Evolutionary conservation across 2,329 filamentous ascomycete genomes (phyloP).

Genomic region (Juglanconis juglandina): DNA sequence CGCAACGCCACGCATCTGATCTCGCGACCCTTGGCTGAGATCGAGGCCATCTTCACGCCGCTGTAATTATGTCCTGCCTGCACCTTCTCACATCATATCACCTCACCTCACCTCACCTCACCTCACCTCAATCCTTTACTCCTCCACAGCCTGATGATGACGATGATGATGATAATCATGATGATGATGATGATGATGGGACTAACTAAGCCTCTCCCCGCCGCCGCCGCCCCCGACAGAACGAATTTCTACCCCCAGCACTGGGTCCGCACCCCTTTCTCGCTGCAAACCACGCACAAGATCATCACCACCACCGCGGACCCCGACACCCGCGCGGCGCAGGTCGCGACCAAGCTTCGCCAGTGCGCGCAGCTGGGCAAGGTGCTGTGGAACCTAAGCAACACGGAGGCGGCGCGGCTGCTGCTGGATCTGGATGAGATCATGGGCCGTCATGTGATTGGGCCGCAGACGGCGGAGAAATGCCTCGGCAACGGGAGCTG

Average conservation of each 20-base stretch:
- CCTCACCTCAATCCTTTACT: too few relatives aligned
- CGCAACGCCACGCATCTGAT: background rate
- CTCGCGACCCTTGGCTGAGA: background rate
- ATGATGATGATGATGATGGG: background rate
- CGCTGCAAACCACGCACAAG: background rate
- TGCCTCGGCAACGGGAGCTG: background rate
- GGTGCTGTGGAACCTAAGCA: background rate
- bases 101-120: too few relatives aligned
- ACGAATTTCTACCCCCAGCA: background rate
- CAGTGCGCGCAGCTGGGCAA: background rate
- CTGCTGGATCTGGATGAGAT: background rate
- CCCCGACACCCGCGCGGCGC: background rate
- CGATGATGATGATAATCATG: too few relatives aligned
- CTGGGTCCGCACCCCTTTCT: background rate
- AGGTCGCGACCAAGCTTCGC: background rate
- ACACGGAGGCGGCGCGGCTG: background rate
- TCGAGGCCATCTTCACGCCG: background rate
- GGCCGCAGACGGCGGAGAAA: background rate
- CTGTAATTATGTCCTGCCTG: background rate
- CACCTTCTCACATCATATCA: too few relatives aligned
- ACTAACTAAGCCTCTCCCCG: background rate
- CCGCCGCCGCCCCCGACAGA: background rate
- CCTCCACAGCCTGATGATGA: too few relatives aligned
- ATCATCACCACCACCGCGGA: background rate
- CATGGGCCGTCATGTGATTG: background rate